Conservation (phyloP, 164 flowering plant species). For the Hamamelis virginiana region DNA sequence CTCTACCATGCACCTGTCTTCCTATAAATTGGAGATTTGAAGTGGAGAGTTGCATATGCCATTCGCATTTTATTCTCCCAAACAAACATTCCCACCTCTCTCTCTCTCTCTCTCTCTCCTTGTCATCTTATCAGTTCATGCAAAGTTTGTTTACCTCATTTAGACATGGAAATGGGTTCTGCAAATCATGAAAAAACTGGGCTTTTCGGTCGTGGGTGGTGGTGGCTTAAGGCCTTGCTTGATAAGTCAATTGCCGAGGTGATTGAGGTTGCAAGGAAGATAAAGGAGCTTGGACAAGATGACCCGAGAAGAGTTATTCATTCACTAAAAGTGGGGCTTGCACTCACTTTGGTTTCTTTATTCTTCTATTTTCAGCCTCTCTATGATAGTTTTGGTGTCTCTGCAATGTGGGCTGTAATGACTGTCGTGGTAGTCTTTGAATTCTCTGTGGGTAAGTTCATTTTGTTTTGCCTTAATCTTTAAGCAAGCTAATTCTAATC, state of each 20-base stretch:
- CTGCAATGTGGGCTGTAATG: conserved; percentile 17
- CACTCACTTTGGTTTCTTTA: conserved; percentile 12
- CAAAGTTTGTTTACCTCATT: neutral
- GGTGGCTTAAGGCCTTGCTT: neutral
- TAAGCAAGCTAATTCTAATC: too few relatives aligned
- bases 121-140: neutral
- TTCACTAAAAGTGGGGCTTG: conserved; percentile 13
- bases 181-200: neutral
- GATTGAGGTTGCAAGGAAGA: neutral
- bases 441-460: conserved; percentile 15
- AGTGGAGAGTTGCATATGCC: neutral
- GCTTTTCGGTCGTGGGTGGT: neutral
- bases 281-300: conserved; percentile 15
- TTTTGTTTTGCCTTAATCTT: too few relatives aligned
- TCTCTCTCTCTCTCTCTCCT: neutral
- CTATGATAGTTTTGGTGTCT: conserved; percentile 15
- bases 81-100: neutral
- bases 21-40: neutral
- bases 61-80: neutral
- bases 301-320: conserved; percentile 15
- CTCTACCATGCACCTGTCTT: neutral
- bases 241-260: neutral
- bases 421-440: conserved; percentile 20
- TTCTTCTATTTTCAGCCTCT: conserved; percentile 11
- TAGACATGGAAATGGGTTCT: conserved; percentile 2